Evolutionary conservation across 306 rosid species (phyloP).

Genomic region (Cucurbita moschata): DNA sequence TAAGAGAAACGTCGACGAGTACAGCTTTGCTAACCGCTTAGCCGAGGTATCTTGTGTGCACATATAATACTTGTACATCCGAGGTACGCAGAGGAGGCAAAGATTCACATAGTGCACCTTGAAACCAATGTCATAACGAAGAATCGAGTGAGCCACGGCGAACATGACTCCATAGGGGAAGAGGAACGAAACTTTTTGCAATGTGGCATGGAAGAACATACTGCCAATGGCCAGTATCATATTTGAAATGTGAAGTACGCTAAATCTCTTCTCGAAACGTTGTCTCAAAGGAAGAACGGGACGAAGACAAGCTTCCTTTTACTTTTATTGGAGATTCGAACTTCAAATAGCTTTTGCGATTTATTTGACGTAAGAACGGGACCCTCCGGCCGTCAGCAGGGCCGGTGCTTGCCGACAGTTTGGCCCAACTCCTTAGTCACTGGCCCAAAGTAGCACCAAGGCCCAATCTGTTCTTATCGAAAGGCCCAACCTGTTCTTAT

Average conservation of each 20-base stretch:
- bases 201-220: slow-evolving; percentile 83
- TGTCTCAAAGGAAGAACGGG: not conserved
- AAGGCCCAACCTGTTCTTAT: too few species aligned
- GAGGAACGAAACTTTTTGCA: slow-evolving; percentile 67
- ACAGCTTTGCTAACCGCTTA: slow-evolving; percentile 46
- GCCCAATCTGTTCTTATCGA: too few species aligned
- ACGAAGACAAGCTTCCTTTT: not conserved
- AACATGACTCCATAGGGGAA: slow-evolving; percentile 57
- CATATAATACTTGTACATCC: slow-evolving; percentile 84
- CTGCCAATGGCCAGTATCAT: slow-evolving; percentile 26
- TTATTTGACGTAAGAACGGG: not conserved
- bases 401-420: too few species aligned
- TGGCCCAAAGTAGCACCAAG: too few species aligned
- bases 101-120: slow-evolving; percentile 51
- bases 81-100: slow-evolving; percentile 68
- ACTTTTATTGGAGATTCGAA: not conserved
- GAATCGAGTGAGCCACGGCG: slow-evolving; percentile 38
- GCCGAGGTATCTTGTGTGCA: slow-evolving; percentile 40
- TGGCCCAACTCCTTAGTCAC: too few species aligned
- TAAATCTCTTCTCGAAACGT: too few species aligned
- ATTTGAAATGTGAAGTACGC: too few species aligned
- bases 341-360: not conserved
- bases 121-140: slow-evolving; percentile 51
- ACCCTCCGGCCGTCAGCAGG: too few species aligned
- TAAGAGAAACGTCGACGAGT: slow-evolving; percentile 37